Evolutionary conservation across 208 protist genomes (phyloP).

Genomic region (Leishmania turanica): DNA sequence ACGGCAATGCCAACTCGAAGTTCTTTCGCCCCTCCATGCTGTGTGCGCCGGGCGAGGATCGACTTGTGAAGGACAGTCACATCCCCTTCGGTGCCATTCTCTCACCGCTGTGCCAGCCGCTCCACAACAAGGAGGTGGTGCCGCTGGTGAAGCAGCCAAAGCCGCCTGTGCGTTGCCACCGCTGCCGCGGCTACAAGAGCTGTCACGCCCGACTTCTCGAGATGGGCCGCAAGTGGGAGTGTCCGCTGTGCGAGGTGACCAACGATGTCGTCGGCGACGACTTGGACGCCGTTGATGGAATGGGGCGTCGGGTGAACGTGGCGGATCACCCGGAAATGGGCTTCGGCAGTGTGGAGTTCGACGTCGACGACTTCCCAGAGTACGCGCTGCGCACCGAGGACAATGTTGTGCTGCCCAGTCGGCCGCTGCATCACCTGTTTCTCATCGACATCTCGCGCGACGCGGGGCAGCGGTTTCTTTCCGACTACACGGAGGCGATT

Average conservation of each 20-base stretch:
- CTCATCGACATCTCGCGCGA: slow-evolving; percentile 80
- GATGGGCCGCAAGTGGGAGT: slow-evolving; percentile 88
- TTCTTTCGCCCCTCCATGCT: slow-evolving; percentile 87
- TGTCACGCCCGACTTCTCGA: slow-evolving; percentile 85
- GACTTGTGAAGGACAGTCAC: slow-evolving; percentile 70
- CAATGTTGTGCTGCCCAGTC: slow-evolving; percentile 43
- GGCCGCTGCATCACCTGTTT: slow-evolving; percentile 88
- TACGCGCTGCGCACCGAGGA: slow-evolving; percentile 70
- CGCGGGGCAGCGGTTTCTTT: slow-evolving; percentile 61
- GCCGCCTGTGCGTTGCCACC: slow-evolving; percentile 91
- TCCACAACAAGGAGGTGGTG: slow-evolving; percentile 70
- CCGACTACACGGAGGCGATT: slow-evolving; percentile 74
- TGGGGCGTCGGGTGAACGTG: slow-evolving; percentile 63
- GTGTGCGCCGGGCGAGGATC: slow-evolving; percentile 54
- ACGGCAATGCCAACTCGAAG: slow-evolving; percentile 89
- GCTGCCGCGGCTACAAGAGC: slow-evolving; percentile 94
- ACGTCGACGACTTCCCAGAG: slow-evolving; percentile 80
- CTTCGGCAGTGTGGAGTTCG: slow-evolving; percentile 86
- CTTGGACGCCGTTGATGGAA: slow-evolving; percentile 88
- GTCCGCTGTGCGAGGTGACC: slow-evolving; percentile 87
- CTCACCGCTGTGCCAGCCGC: slow-evolving; percentile 75
- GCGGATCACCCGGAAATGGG: slow-evolving; percentile 66
- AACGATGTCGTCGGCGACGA: slow-evolving; percentile 77
- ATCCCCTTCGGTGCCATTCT: slow-evolving; percentile 87
- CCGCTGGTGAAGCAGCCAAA: slow-evolving; percentile 58